phyloP scores from a whole-genome alignment of 345 rosid genomes.

The Ailanthus altissimus region DNA sequence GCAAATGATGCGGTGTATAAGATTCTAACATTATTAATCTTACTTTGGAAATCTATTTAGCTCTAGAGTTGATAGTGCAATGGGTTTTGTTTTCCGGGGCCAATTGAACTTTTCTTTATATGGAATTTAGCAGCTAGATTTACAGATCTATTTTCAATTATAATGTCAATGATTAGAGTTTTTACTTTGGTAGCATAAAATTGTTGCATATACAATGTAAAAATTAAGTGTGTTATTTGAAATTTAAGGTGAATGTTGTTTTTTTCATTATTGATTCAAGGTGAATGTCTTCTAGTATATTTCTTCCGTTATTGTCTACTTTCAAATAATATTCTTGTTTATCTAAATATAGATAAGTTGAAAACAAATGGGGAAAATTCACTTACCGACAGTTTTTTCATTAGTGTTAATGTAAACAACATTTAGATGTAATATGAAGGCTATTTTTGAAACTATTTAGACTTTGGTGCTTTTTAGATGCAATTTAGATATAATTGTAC shows the following conservation, averaged over 20 bases:
- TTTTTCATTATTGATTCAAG: too few relatives aligned
- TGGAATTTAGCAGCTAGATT: slow-evolving; percentile 4
- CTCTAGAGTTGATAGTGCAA: neutral
- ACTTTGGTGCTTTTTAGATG: neutral
- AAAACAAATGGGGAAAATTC: neutral
- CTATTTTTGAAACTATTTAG: neutral
- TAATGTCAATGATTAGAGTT: neutral
- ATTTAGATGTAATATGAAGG: neutral
- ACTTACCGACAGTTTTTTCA: neutral
- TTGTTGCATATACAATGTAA: neutral
- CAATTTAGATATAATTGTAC: neutral
- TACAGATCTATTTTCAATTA: neutral
- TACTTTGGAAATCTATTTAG: neutral
- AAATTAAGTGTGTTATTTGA: neutral
- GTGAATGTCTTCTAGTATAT: neutral
- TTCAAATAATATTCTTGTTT: neutral
- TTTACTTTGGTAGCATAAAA: neutral
- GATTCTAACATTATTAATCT: neutral
- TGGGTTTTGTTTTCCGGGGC: slow-evolving; percentile 13
- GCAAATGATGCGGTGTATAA: neutral
- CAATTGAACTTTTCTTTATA: neutral
- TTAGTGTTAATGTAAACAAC: neutral
- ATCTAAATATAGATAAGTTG: neutral
- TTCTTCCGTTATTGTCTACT: neutral
- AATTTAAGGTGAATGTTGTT: slow-evolving; percentile 20